These are phyloP conservation scores for Claviceps fusiformis DNA, from an alignment of 2,329 filamentous ascomycete species.

Conservation along the genomic window DNA sequence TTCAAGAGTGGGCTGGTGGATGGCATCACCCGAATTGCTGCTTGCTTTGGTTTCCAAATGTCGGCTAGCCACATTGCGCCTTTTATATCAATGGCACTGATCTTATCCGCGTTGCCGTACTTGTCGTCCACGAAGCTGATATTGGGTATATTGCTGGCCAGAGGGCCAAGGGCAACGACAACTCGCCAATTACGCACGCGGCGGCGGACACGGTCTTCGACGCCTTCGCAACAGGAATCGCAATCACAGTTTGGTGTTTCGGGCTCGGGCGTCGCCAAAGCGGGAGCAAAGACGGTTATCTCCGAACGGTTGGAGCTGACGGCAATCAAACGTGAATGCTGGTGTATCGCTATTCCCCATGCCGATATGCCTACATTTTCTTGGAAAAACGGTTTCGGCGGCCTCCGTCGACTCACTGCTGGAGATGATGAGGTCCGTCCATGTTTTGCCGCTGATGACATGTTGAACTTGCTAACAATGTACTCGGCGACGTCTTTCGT, in stretches of 20 bases:
- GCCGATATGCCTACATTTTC: constrained; percentile 66
- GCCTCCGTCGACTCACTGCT: constrained; percentile 1
- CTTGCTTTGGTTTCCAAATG: constrained; percentile 31
- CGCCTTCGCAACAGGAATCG: constrained; percentile 1
- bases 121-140: constrained; percentile 35
- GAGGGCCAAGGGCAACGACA: constrained; percentile 25
- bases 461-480: constrained; percentile 19
- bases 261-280: constrained; percentile 13
- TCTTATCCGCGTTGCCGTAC: constrained; percentile 32
- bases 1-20: constrained; percentile 8
- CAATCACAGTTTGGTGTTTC: constrained; percentile 5
- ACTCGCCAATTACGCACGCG: constrained; percentile 38
- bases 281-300: constrained; percentile 39
- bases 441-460: constrained; percentile 3
- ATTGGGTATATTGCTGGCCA: constrained; percentile 36
- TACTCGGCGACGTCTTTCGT: constrained; percentile 37
- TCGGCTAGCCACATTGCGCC: constrained; percentile 36
- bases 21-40: constrained; percentile 14
- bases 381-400: constrained; percentile 47
- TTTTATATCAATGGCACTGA: constrained; percentile 37
- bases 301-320: constrained; percentile 62
- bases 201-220: constrained; percentile 22
- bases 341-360: constrained; percentile 81
- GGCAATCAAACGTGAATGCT: constrained; percentile 69
- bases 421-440: no score